Evolutionary conservation across 1,139 yeast genomes (phyloP).

Genomic region (Protomyces inouyei): DNA sequence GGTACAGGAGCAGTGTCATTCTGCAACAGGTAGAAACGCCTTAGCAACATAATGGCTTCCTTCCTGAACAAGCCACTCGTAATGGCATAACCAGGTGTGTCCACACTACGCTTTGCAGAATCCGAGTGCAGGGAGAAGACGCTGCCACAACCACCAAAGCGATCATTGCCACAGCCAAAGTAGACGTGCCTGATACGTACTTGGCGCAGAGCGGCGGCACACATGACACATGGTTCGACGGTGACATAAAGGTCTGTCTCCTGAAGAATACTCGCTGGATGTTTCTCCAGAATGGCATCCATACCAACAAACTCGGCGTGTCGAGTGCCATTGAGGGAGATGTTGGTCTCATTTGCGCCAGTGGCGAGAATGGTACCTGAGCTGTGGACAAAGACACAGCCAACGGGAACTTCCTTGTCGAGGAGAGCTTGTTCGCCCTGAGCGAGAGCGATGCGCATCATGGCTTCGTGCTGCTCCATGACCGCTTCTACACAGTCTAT

Average conservation of each 20-base stretch:
- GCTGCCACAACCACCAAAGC: conserved; percentile 96
- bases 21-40: conserved; percentile 57
- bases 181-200: conserved; percentile 65
- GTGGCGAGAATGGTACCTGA: conserved; percentile 54
- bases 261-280: conserved; percentile 44
- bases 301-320: conserved; percentile 92
- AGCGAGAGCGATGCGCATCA: conserved; percentile 13
- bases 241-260: conserved; percentile 74
- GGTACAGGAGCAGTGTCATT: conserved; percentile 69
- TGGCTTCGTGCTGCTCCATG: background rate
- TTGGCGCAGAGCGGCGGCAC: conserved; percentile 88
- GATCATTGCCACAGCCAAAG: conserved; percentile 89
- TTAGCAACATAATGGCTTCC: conserved; percentile 73
- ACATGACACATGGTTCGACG: conserved; percentile 98
- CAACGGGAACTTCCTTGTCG: conserved; percentile 66
- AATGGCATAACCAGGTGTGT: conserved; percentile 48
- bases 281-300: conserved; percentile 46
- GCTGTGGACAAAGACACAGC: conserved; percentile 57
- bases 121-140: conserved; percentile 55
- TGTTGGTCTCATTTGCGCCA: conserved; percentile 88
- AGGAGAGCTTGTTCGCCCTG: conserved; percentile 55
- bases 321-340: conserved; percentile 67
- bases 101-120: conserved; percentile 2
- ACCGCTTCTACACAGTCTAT: background rate
- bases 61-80: conserved; percentile 74